Conservation (phyloP, 2,329 filamentous ascomycete species). For the Rasamsonia emersonii region DNA sequence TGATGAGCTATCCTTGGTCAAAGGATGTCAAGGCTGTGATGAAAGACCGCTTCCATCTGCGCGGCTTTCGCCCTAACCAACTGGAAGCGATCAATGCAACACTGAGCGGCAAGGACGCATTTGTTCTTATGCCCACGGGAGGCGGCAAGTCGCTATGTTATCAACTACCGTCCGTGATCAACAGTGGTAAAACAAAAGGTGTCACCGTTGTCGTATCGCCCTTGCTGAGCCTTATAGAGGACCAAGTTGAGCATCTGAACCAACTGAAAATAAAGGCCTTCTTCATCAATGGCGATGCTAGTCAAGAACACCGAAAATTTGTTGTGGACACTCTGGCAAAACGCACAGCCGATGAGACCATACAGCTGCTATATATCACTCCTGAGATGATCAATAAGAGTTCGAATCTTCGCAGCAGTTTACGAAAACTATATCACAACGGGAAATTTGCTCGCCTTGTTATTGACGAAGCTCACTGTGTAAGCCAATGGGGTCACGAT, state of each 20-base stretch:
- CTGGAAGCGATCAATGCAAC: conserved; percentile 95
- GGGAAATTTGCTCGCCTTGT: conserved; percentile 78
- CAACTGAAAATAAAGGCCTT: conserved; percentile 69
- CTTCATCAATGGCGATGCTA: conserved; percentile 70
- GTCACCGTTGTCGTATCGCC: conserved; percentile 95
- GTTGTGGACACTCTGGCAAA: conserved; percentile 59
- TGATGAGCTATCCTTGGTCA: conserved; percentile 71
- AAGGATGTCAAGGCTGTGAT: conserved; percentile 72
- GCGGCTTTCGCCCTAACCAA: conserved; percentile 82
- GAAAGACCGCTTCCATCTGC: conserved; percentile 73
- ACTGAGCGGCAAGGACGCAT: conserved; percentile 75
- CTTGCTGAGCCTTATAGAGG: conserved; percentile 90
- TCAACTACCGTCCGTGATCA: conserved; percentile 80
- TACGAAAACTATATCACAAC: conserved; percentile 60
- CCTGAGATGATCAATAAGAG: conserved; percentile 95
- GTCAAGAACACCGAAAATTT: conserved; percentile 51
- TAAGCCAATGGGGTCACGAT: conserved; percentile 98
- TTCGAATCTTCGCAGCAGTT: conserved; percentile 53
- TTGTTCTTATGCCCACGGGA: conserved; percentile 95
- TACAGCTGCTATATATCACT: conserved; percentile 89
- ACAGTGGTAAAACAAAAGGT: conserved; percentile 67
- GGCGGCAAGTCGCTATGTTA: conserved; percentile 97
- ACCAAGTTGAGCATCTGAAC: conserved; percentile 79
- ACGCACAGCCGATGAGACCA: conserved; percentile 59
- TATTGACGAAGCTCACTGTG: conserved; percentile 98